Evolutionary conservation across 1,284 basidiomycete species (phyloP).

Genomic region (Mycosarcoma maydis): DNA sequence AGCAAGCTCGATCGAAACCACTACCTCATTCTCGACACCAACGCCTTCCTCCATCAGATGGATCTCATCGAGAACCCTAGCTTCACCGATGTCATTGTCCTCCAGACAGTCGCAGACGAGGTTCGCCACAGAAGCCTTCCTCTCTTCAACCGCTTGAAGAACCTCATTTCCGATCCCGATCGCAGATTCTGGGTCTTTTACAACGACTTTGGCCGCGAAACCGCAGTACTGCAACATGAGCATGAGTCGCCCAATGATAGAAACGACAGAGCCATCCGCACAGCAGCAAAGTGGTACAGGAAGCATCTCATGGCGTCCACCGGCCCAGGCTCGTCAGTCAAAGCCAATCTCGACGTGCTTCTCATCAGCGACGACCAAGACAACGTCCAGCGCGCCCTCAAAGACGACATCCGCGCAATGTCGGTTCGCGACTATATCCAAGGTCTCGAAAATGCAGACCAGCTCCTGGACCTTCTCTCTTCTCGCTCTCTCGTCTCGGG

Average conservation of each 20-base stretch:
- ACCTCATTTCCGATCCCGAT: slow-evolving; percentile 63
- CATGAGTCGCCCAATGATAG: slow-evolving; percentile 64
- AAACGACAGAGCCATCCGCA: slow-evolving; percentile 64
- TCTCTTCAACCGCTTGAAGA: slow-evolving; percentile 76
- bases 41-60: slow-evolving; percentile 86
- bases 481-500: slow-evolving; percentile 45
- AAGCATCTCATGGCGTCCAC: slow-evolving; percentile 52
- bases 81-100: slow-evolving; percentile 73
- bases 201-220: slow-evolving; percentile 59
- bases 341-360: slow-evolving; percentile 53
- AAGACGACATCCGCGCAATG: slow-evolving; percentile 53
- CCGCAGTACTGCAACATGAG: slow-evolving; percentile 46
- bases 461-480: slow-evolving; percentile 62
- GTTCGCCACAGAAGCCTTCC: slow-evolving; percentile 93
- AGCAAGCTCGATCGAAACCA: slow-evolving; percentile 69
- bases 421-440: slow-evolving; percentile 63
- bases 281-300: slow-evolving; percentile 59
- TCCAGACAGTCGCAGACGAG: slow-evolving; percentile 96
- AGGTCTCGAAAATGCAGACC: slow-evolving; percentile 53
- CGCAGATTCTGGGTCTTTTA: slow-evolving; percentile 62
- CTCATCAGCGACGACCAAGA: slow-evolving; percentile 81
- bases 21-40: slow-evolving; percentile 92
- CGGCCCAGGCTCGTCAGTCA: slow-evolving; percentile 30
- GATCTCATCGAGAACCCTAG: slow-evolving; percentile 56
- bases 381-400: slow-evolving; percentile 75